These are phyloP conservation scores for Pichia sp. DNA, from an alignment of 1,139 yeast species.

Conservation along the genomic window DNA sequence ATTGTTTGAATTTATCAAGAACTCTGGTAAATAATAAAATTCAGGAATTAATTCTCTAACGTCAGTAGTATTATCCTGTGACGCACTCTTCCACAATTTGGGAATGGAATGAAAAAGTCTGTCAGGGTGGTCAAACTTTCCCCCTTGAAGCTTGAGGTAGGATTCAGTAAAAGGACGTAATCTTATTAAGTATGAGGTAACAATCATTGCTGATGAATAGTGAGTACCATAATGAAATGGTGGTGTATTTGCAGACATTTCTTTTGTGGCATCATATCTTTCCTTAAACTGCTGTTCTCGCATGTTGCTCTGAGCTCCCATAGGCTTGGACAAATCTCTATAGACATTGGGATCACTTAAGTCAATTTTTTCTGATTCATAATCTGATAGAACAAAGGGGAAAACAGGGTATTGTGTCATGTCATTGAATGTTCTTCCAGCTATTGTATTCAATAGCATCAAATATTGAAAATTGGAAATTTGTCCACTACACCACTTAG, in stretches of 20 bases:
- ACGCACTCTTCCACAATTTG: constrained; percentile 78
- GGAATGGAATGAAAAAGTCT: constrained; percentile 67
- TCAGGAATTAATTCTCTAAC: constrained; percentile 85
- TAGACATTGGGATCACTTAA: constrained; percentile 54
- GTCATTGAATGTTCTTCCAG: constrained; percentile 85
- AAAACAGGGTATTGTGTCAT: constrained; percentile 85
- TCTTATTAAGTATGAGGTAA: constrained; percentile 69
- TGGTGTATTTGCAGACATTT: constrained; percentile 43
- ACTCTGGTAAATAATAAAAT: constrained; percentile 75
- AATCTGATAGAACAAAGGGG: constrained; percentile 87
- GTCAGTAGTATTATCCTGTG: constrained; percentile 75
- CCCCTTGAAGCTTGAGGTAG: constrained; percentile 74
- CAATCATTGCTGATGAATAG: constrained; percentile 90
- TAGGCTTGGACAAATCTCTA: constrained; percentile 76
- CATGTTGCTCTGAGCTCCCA: constrained; percentile 73
- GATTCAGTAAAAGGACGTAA: constrained; percentile 77
- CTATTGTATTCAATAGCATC: constrained; percentile 72
- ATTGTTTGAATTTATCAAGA: constrained; percentile 56
- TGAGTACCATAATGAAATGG: constrained; percentile 92
- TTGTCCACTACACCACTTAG: constrained; percentile 69
- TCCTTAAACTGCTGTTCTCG: constrained; percentile 63
- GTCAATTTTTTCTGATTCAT: constrained; percentile 61
- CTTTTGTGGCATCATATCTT: constrained; percentile 61
- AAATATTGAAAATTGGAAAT: constrained; percentile 77
- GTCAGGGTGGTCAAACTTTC: constrained; percentile 83